Evolutionary conservation across 106 monocot genomes (phyloP).

Genomic region (Dioscorea zingiberensis): DNA sequence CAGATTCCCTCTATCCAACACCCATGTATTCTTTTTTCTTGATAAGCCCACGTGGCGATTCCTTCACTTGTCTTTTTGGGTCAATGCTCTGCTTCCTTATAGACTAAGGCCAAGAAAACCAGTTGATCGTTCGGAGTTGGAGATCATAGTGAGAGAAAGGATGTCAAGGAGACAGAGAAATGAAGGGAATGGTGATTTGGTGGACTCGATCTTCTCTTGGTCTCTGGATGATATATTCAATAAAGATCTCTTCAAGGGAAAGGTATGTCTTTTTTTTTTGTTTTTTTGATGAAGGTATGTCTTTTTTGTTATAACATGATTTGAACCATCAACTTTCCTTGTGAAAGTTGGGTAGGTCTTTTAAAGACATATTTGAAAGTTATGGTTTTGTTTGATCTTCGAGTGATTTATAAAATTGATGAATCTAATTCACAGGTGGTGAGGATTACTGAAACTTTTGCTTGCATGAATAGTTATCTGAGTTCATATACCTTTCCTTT

Average conservation of each 20-base stretch:
- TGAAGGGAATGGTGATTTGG: neutral
- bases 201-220: conserved; percentile 16
- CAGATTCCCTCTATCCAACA: too few relatives aligned
- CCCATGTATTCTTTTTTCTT: neutral
- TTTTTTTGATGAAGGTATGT: too few relatives aligned
- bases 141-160: neutral
- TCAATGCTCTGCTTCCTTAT: neutral
- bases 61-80: neutral
- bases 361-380: too few relatives aligned
- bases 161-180: neutral
- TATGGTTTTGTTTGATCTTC: neutral
- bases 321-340: too few relatives aligned
- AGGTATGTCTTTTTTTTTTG: conserved; percentile 1
- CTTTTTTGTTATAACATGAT: too few relatives aligned
- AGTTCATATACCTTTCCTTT: conserved; percentile 11
- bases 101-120: neutral
- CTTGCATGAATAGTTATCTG: conserved; percentile 11
- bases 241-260: conserved; percentile 6
- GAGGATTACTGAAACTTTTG: conserved; percentile 12
- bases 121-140: neutral
- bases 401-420: neutral
- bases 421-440: conserved; percentile 10
- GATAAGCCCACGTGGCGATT: neutral
- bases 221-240: conserved; percentile 21
- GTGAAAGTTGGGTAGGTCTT: too few relatives aligned